Percentiles rank a stretch among this genome's conserved stretches.
Conservation (phyloP, 106 monocot genomes). For the Dendrobium nobile region DNA sequence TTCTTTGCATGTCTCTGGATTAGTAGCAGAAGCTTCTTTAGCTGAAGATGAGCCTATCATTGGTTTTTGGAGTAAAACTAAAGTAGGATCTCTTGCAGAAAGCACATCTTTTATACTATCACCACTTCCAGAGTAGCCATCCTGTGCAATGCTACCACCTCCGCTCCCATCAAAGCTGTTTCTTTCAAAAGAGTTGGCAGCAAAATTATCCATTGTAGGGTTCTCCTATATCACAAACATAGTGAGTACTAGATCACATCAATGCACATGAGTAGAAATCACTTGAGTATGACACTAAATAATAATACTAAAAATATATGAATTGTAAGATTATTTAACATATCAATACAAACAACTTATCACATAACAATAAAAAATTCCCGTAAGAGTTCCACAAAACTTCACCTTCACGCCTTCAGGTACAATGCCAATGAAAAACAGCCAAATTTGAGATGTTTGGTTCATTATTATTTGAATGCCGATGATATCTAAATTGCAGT, state of each 20-base stretch:
- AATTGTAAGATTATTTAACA: neutral
- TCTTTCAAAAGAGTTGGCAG: constrained; percentile 23
- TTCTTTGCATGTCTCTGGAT: constrained; percentile 13
- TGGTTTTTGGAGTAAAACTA: constrained; percentile 62
- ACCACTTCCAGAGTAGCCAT: constrained; percentile 9
- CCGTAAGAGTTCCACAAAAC: neutral
- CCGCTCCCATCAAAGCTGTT: constrained; percentile 26
- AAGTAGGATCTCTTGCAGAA: constrained; percentile 65
- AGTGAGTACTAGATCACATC: neutral
- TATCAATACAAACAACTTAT: neutral
- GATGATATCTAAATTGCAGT: neutral
- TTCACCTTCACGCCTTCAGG: neutral
- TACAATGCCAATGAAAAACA: neutral
- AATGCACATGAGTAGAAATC: neutral
- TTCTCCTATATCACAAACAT: constrained; percentile 31
- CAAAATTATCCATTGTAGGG: constrained; percentile 25
- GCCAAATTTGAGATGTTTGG: neutral
- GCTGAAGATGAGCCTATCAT: constrained; percentile 21
- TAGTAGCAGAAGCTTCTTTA: constrained; percentile 16
- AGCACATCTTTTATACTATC: constrained; percentile 33
- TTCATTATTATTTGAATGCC: neutral
- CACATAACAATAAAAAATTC: neutral
- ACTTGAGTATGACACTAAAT: neutral
- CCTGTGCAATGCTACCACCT: constrained; percentile 12
- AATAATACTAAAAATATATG: neutral